These are phyloP conservation scores for Akanthomyces lecanii DNA, from an alignment of 2,329 filamentous ascomycete species.

Conservation along the genomic window DNA sequence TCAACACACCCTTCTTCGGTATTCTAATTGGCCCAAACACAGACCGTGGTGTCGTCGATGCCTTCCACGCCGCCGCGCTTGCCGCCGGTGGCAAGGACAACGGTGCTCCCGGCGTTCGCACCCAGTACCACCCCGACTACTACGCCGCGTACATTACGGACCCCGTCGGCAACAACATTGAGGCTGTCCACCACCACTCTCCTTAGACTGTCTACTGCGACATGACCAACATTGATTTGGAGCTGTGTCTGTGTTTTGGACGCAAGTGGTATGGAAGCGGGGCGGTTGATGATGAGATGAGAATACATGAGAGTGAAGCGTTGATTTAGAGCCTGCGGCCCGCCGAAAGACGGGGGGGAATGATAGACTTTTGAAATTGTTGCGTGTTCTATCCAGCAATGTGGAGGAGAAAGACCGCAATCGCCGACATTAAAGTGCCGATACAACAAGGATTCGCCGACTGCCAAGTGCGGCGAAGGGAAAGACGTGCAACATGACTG, in stretches of 20 bases:
- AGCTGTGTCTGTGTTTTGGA: too few relatives aligned
- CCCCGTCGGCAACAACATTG: conserved; percentile 50
- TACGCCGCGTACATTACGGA: conserved; percentile 49
- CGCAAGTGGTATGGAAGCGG: background rate
- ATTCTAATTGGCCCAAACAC: too few relatives aligned
- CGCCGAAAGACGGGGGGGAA: background rate
- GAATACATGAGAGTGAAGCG: background rate
- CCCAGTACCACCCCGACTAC: conserved; percentile 43
- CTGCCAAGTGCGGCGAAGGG: too few relatives aligned
- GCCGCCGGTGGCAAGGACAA: conserved; percentile 44
- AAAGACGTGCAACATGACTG: too few relatives aligned
- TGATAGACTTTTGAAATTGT: background rate
- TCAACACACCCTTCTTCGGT: too few relatives aligned
- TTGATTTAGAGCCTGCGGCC: background rate
- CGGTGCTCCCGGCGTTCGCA: conserved; percentile 42
- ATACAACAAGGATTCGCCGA: too few relatives aligned
- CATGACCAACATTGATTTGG: background rate
- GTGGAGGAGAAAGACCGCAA: too few relatives aligned
- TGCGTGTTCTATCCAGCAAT: background rate
- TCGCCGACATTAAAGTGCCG: too few relatives aligned
- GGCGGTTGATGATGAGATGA: too few relatives aligned
- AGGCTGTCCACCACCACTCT: conserved; percentile 32
- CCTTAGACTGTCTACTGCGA: background rate
- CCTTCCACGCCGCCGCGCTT: conserved; percentile 39
- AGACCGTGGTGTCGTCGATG: conserved; percentile 41